Evolutionary conservation across 768 basidiomycete species (phyloP), one percentile per base, ranked within the genome.

Genomic region (Lentinula lateritia): DNA sequence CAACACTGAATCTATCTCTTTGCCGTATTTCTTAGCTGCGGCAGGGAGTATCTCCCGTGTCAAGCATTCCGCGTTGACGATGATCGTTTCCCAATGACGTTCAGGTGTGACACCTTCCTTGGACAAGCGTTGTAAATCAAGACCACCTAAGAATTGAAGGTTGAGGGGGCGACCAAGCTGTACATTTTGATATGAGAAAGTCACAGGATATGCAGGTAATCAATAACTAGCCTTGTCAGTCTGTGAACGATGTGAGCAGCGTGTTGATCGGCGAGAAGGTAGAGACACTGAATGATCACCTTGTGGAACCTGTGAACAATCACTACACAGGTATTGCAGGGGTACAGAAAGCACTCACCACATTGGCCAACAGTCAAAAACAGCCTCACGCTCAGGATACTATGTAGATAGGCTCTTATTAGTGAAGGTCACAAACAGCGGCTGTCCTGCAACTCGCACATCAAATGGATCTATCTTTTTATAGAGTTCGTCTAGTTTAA

Each of bases 321-420:
- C 35, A 28, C 34, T 48, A n/a, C 35, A 43, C 36, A 20, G 39
- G 12, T 35, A 16, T 12, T 10, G n/a, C 18, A 6, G 28, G 15
- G 20, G 7, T 13, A n/a, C 32, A 13, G 20, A 36, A 41, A 8
- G 35, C 6, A 20, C 64, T 45, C 46, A 64, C 76, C 82, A 90
- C 77, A 90, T 82, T 3, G 88, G 88, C 89, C 89, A 92, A 63
- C 82, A 85, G 57, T 88, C 83, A 64, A 90, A 89, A 6, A 91
- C 83, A 0, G 80, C 79, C 56, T 83, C 79, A 48, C 89, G 83
- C 64, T 84, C 87, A 1, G 87, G 87, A 66, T 85, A 92, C 89
- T 92, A n/a, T n/a, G n/a, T n/a, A 10, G 12, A 18, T 12, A 61
- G 32, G 6, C 12, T 20, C 16, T 42, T n/a, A 18, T 18, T 55